Conservation (phyloP, 305 asterid species). For the Solanum hybrid region DNA sequence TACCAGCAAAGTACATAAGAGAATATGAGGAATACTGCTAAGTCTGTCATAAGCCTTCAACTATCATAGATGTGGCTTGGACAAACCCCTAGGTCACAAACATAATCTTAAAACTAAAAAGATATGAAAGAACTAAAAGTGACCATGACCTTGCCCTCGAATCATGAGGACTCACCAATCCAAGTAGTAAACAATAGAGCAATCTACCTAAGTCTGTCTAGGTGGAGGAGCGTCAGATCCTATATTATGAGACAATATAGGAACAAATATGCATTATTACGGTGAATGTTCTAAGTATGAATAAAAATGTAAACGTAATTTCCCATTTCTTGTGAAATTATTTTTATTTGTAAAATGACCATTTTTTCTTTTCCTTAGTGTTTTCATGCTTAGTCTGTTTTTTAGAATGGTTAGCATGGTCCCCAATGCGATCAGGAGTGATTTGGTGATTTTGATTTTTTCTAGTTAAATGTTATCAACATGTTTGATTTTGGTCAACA, state of each 20-base stretch:
- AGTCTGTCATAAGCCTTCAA: not conserved
- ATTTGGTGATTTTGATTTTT: not conserved
- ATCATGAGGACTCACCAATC: not conserved
- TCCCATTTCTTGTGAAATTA: not conserved
- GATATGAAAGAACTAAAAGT: not conserved
- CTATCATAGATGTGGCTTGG: not conserved
- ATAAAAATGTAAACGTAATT: not conserved
- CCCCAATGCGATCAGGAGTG: not conserved
- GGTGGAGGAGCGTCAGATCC: not conserved
- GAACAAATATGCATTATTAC: not conserved
- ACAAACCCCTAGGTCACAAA: not conserved
- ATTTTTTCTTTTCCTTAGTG: not conserved
- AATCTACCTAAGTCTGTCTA: not conserved
- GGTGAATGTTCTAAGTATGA: not conserved
- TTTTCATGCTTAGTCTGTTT: not conserved
- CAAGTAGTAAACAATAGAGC: not conserved
- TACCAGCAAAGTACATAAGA: not conserved
- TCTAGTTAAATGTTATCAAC: not conserved
- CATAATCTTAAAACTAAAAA: not conserved
- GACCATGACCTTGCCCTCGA: not conserved
- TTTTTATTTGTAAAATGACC: not conserved
- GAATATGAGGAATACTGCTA: not conserved
- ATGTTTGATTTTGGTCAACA: not conserved
- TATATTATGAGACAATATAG: not conserved
- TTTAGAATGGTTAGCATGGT: not conserved